Evolutionary conservation across 495 filamentous ascomycete genomes (phyloP).

Genomic region (Aspergillus bertholletiae): DNA sequence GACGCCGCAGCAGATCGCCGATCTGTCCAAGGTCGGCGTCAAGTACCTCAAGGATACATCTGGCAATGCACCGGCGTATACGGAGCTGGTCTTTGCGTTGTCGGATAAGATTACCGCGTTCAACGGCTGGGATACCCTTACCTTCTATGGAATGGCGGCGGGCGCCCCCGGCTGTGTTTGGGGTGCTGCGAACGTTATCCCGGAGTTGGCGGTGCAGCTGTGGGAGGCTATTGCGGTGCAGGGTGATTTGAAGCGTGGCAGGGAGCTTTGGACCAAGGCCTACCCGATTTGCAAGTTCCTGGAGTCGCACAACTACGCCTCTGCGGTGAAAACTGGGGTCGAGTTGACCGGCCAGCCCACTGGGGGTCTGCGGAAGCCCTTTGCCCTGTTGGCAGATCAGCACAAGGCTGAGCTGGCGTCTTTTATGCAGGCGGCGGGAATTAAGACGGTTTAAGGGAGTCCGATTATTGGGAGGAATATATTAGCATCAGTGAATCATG

Average conservation of each 20-base stretch:
- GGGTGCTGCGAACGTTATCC: slow-evolving; percentile 36
- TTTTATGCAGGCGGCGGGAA: slow-evolving; percentile 27
- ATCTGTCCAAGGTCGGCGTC: slow-evolving; percentile 26
- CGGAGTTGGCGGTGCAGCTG: slow-evolving; percentile 32
- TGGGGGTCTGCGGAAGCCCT: slow-evolving; percentile 33
- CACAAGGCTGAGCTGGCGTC: slow-evolving; percentile 23
- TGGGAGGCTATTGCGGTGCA: slow-evolving; percentile 30
- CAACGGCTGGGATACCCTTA: slow-evolving; percentile 38
- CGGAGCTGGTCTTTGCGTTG: slow-evolving; percentile 29
- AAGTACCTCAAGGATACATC: slow-evolving; percentile 38
- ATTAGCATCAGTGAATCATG: slow-evolving; percentile 5
- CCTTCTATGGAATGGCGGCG: slow-evolving; percentile 34
- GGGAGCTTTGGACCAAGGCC: slow-evolving; percentile 31
- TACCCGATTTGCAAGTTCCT: slow-evolving; percentile 36
- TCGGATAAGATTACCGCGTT: slow-evolving; percentile 30
- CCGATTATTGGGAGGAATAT: not conserved
- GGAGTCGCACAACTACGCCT: slow-evolving; percentile 30
- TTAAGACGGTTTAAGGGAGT: slow-evolving; percentile 26
- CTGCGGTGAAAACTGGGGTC: slow-evolving; percentile 34
- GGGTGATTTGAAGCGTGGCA: slow-evolving; percentile 25
- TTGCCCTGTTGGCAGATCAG: slow-evolving; percentile 23
- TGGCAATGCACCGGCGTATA: slow-evolving; percentile 32
- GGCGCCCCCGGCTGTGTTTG: slow-evolving; percentile 28
- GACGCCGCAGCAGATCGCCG: slow-evolving; percentile 24
- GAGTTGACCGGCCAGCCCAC: slow-evolving; percentile 30